These are phyloP conservation scores for Calocybe gangraenosa DNA, from an alignment of 768 basidiomycete species.

Conservation along the genomic window DNA sequence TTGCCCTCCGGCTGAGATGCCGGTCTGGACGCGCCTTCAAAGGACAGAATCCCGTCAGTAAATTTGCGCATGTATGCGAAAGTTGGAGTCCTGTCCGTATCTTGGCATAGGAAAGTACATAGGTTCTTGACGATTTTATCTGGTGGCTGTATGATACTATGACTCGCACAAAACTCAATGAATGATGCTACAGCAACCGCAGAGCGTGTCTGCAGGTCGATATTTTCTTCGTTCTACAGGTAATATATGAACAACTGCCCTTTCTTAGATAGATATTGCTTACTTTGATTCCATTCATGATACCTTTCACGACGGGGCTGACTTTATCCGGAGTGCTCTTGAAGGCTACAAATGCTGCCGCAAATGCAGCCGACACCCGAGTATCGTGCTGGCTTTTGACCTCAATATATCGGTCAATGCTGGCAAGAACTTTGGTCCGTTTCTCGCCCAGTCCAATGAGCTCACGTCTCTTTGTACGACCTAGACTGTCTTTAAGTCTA, in stretches of 20 bases:
- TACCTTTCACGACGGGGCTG: constrained; percentile 92
- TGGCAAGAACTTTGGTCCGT: constrained; percentile 58
- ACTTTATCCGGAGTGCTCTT: constrained; percentile 87
- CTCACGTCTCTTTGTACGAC: constrained; percentile 76
- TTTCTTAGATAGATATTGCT: constrained; percentile 12
- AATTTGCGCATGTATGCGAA: constrained; percentile 66
- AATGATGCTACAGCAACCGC: constrained; percentile 85
- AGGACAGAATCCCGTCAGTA: constrained; percentile 74
- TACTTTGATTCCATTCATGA: constrained; percentile 98
- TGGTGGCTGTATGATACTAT: constrained; percentile 75
- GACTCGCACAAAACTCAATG: constrained; percentile 76
- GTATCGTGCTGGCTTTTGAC: constrained; percentile 83
- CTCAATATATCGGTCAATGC: constrained; percentile 76
- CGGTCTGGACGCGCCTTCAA: constrained; percentile 40
- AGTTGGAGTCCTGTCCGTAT: constrained; percentile 83
- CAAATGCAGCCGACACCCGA: constrained; percentile 85
- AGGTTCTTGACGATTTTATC: constrained; percentile 98
- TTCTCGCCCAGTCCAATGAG: constrained; percentile 73
- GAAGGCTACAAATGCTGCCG: constrained; percentile 87
- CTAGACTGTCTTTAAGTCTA: constrained; percentile 69
- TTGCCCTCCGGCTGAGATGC: constrained; percentile 26
- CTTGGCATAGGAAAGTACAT: constrained; percentile 94
- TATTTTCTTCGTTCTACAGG: constrained; percentile 77
- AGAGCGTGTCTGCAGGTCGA: constrained; percentile 84
- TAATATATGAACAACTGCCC: constrained; percentile 7